Conservation (phyloP, 768 basidiomycete genomes). For the Tricholoma sp. region DNA sequence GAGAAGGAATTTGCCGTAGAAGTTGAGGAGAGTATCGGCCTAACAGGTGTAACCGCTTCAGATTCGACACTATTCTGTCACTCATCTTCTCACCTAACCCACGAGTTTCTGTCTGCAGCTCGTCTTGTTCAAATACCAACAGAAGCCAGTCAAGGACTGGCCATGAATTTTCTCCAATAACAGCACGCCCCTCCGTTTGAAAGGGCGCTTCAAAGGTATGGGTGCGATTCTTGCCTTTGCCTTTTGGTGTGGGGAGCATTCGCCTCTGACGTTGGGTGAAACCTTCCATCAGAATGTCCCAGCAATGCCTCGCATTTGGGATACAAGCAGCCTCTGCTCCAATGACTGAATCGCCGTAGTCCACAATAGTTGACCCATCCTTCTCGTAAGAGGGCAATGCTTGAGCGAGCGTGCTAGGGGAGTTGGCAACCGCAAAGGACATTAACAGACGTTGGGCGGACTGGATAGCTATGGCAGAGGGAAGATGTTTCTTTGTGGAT, state of each 20-base stretch:
- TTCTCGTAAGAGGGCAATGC: conserved; percentile 48
- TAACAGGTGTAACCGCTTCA: background rate
- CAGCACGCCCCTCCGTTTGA: conserved; percentile 16
- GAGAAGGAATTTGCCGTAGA: conserved; percentile 52
- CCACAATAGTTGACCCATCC: conserved; percentile 18
- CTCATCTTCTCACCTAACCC: conserved; percentile 34
- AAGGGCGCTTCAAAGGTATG: conserved; percentile 14
- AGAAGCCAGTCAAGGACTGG: conserved; percentile 66
- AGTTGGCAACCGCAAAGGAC: conserved; percentile 53
- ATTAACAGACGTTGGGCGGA: conserved; percentile 50
- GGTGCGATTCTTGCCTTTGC: conserved; percentile 31
- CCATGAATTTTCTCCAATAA: conserved; percentile 65
- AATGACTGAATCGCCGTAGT: conserved; percentile 51
- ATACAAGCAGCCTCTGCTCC: conserved; percentile 51
- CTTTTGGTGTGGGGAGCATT: conserved; percentile 23
- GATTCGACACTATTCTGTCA: background rate
- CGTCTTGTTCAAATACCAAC: conserved; percentile 63
- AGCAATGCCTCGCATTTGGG: conserved; percentile 47
- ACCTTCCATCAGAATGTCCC: conserved; percentile 55
- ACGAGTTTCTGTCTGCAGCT: conserved; percentile 29
- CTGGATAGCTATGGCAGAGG: conserved; percentile 40
- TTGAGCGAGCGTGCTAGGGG: conserved; percentile 45
- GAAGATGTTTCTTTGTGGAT: conserved; percentile 32
- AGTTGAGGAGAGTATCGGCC: conserved; percentile 45
- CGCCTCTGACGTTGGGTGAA: conserved; percentile 37